A percentile compares a stretch with the other conserved stretches of the same genome.
Evolutionary conservation across 2,329 filamentous ascomycete species (phyloP).

Genomic region (Zalaria obscura): DNA sequence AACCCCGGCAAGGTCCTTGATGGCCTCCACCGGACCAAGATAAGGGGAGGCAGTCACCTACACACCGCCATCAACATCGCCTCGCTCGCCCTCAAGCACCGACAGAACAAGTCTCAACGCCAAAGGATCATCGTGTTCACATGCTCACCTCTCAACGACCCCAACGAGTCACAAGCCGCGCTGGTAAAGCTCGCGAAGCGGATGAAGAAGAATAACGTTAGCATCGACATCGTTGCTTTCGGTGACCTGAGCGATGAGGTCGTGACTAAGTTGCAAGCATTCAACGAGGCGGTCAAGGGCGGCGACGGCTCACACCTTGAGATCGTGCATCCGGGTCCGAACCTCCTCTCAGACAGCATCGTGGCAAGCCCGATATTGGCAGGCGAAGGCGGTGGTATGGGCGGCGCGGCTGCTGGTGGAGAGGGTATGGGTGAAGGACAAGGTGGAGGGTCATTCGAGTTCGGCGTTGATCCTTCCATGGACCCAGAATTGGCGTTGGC

Average conservation of each 20-base stretch:
- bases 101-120: slow-evolving; percentile 92
- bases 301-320: slow-evolving; percentile 84
- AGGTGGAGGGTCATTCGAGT: slow-evolving; percentile 58
- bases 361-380: slow-evolving; percentile 80
- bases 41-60: slow-evolving; percentile 75
- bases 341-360: slow-evolving; percentile 84
- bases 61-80: slow-evolving; percentile 93
- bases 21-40: slow-evolving; percentile 85
- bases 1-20: slow-evolving; percentile 94
- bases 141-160: slow-evolving; percentile 81
- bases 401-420: slow-evolving; percentile 30
- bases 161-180: slow-evolving; percentile 75
- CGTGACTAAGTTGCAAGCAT: slow-evolving; percentile 77
- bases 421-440: slow-evolving; percentile 40
- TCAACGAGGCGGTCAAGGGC: slow-evolving; percentile 85
- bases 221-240: slow-evolving; percentile 88
- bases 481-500: slow-evolving; percentile 92
- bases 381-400: slow-evolving; percentile 55
- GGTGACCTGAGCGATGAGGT: slow-evolving; percentile 85
- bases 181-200: slow-evolving; percentile 85
- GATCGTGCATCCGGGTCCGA: slow-evolving; percentile 78
- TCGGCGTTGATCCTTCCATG: slow-evolving; percentile 78
- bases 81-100: slow-evolving; percentile 85
- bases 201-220: slow-evolving; percentile 96
- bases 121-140: slow-evolving; percentile 96